Conservation (phyloP, 345 rosid species). For the Nephelium lappaceum region DNA sequence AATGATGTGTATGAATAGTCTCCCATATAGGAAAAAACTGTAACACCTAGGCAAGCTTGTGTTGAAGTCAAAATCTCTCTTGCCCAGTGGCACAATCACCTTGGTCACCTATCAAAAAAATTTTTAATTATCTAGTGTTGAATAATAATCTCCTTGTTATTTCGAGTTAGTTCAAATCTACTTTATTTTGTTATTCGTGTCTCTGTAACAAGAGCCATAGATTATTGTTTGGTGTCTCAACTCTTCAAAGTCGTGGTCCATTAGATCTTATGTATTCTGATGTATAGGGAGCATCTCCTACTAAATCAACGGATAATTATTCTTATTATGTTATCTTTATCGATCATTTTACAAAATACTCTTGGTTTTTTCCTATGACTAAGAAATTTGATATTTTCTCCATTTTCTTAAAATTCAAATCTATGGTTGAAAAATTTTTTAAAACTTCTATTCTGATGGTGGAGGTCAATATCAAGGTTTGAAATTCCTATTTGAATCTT, state of each 20-base stretch:
- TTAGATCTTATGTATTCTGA: not conserved
- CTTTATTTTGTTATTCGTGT: not conserved
- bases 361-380: not conserved
- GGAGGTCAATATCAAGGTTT: not conserved
- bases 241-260: not conserved
- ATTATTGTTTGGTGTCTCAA: not conserved
- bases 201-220: not conserved
- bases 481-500: not conserved
- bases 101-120: too few relatives aligned
- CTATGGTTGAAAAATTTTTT: not conserved
- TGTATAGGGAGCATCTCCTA: not conserved
- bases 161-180: not conserved
- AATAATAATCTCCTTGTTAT: too few relatives aligned
- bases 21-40: not conserved
- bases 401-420: not conserved
- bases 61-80: not conserved
- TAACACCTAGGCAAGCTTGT: not conserved
- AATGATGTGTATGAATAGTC: not conserved
- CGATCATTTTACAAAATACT: not conserved
- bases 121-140: too few relatives aligned
- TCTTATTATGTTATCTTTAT: constrained; percentile 1
- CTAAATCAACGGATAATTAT: not conserved
- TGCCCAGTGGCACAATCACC: not conserved
- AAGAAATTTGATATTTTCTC: not conserved
- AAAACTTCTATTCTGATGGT: not conserved